phyloP scores from a whole-genome alignment of 2,329 filamentous ascomycete genomes.

The Hymenoscyphus infarciens region DNA sequence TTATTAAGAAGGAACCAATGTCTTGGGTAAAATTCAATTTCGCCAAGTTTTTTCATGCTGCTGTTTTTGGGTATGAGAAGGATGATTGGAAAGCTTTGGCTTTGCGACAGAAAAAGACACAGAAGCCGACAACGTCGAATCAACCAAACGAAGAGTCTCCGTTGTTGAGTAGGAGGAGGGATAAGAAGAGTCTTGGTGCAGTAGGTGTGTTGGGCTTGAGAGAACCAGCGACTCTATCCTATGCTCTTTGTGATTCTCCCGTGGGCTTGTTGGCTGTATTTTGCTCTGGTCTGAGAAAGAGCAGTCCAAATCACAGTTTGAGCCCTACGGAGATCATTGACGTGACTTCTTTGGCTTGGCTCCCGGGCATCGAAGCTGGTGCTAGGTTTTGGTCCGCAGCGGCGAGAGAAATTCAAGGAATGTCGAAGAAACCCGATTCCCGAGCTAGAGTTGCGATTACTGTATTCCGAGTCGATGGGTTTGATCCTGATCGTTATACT shows the following conservation, averaged over 20 bases:
- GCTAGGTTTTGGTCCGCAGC: slow-evolving; percentile 51
- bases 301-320: slow-evolving; percentile 42
- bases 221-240: slow-evolving; percentile 45
- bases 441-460: slow-evolving; percentile 26
- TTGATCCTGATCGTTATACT: slow-evolving; percentile 19
- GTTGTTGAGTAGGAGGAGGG: not conserved
- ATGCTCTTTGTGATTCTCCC: slow-evolving; percentile 60
- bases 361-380: slow-evolving; percentile 61
- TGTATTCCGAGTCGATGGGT: slow-evolving; percentile 24
- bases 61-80: slow-evolving; percentile 54
- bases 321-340: slow-evolving; percentile 54
- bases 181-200: slow-evolving; percentile 13
- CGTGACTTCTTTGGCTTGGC: slow-evolving; percentile 60
- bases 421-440: slow-evolving; percentile 11
- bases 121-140: not conserved
- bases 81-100: slow-evolving; percentile 48
- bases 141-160: not conserved
- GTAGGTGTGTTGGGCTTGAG: slow-evolving; percentile 24
- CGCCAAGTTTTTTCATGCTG: slow-evolving; percentile 46
- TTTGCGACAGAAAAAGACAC: not conserved
- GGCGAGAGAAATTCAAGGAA: slow-evolving; percentile 19
- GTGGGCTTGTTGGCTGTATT: slow-evolving; percentile 55
- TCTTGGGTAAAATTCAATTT: slow-evolving; percentile 55
- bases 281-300: slow-evolving; percentile 44
- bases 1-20: slow-evolving; percentile 40